Evolutionary conservation across 176 grass and related monocot species (phyloP), one percentile per base, ranked within the genome.

Genomic region (Avena atlantica): DNA sequence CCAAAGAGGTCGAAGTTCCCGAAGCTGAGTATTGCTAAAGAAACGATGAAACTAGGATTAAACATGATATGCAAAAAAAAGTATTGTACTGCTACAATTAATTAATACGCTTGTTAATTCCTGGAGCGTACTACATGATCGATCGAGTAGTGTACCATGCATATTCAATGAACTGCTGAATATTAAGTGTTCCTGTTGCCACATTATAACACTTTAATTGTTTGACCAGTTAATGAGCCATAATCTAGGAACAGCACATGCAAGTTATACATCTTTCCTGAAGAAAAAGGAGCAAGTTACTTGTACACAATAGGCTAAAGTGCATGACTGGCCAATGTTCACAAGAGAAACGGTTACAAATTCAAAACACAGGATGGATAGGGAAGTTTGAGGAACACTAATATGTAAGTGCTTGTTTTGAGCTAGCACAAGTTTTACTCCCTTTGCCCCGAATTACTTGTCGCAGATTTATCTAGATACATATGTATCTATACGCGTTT

Each of bases 141-240:
- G 74, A 76, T 42, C 40, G 40, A 42, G 6, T 42, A 34, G 20
- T n/a, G 23, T 53, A 82, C 8, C 58, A 81, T 75, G 67, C 76
- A 64, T 89, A 56, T 55, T 73, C n/a, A 80, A 74, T 77, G 74
- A 79, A 81, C 37, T 68, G 6, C 59, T 58, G 58, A 36, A 34
- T 70, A 75, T 75, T 17, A 75, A 75, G 72, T 74, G 3, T 63
- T 48, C 24, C 20, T 31, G 51, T 40, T 85, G 83, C 69, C 57
- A 45, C 84, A 86, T 70, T 63, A 85, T 25, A 82, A 83, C 12
- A 70, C 80, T 70, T 71, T 17, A 76, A 53, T 76, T 56, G 50
- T 71, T 17, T 8, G 40, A 70, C 50, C 37, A 24, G 55, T 70
- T 68, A 51, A 70, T 37, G 29, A 69, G 31, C 29, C 80, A 21